Base-by-base conservation (phyloP, 2,329 filamentous ascomycete species). In the Davidsoniella eucalypti region DNA sequence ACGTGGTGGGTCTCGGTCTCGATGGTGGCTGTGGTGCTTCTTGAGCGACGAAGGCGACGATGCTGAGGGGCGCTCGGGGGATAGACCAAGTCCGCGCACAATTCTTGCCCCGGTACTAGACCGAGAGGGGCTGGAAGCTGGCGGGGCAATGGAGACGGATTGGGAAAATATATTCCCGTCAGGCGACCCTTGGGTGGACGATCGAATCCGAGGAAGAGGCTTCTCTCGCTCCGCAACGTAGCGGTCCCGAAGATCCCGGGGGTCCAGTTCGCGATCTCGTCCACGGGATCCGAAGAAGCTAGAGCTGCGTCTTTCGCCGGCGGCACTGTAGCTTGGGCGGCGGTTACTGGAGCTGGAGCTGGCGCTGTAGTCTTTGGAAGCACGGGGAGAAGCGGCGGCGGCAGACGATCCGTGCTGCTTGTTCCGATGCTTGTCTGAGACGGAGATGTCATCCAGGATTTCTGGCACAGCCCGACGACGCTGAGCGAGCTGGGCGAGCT, bases 201-300 rank as follows among this genome's bases (percentile, higher is more conserved):
- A 37, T 52, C 51, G 51, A 52, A 52, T 7, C 46, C 51, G 23
- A 52, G 37, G 23, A 52, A 49, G 17, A 52, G 42, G 36, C 51
- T 52, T 46, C 51, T 52, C 47, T 21, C 42, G 47, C 51, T 52
- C 51, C 46, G 41, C 17, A 38, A 25, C 36, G 10, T 39, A 25
- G 42, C 21, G 23, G 9, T 44, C 42, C 42, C 23, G 42, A 10
- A 23, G n/a, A 21, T 25, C n/a, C 3, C 17, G 42, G n/a, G n/a
- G 12, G 23, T 25, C 21, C 14, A 41, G 37, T 23, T 47, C 43
- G 6, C 48, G 41, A 16, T 44, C 39, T 14, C 49, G 38, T 37
- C 45, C 45, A 23, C 51, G 42, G 14, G 33, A 45, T 18, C 49
- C 41, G 36, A 46, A 45, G 47, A 43, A 45, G 49, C 41, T 45